Evolutionary conservation across 176 grass and related monocot species (phyloP), one percentile per base, ranked within the genome.

Genomic region (Echinochloa phyllopogon): DNA sequence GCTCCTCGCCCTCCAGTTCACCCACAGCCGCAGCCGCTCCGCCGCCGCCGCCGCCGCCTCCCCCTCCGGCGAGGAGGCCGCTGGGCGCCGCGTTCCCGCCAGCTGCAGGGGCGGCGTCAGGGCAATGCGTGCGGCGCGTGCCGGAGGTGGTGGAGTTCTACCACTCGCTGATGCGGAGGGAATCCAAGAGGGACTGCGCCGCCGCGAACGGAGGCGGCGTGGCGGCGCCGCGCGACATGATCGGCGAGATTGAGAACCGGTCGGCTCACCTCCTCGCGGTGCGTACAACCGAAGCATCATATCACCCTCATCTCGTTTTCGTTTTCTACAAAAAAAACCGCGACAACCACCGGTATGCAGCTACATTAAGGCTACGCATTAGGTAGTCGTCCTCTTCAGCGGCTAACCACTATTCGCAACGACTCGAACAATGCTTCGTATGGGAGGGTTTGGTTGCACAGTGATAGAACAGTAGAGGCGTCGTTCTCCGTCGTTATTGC

Each of bases 131-230:
- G 11, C 60, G 84, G 87, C 88, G 97, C 43, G 92, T 86, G 33
- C 97, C 97, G 0, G 97, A 99, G 82, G 97, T 99, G 48, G 97
- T 96, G 5, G 97, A 99, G 86, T 99, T 99, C 88, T 99, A 99
- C 88, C 97, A 99, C 74, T 99, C 97, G 2, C 15, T 99, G 24
- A 99, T 96, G 97, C 88, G 94, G 55, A 76, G 97, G 65, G 94
- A 96, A 36, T 92, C 97, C 4, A 96, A 76, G 79, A 70, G 86
- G 69, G 97, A 99, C 44, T 73, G 70, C 47, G 51, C 29, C 0
- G 80, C 38, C 3, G 61, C 85, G n/a, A 87, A 81, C 73, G 61
- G 68, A 21, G 67, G 86, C 8, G 75, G 58, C 21, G 59, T 43
- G 78, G 65, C 88, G 36, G 69, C 92, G 29, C 50, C 91, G 16